Evolutionary conservation across 495 filamentous ascomycete species (phyloP).

Genomic region (Acidiella bohemica): DNA sequence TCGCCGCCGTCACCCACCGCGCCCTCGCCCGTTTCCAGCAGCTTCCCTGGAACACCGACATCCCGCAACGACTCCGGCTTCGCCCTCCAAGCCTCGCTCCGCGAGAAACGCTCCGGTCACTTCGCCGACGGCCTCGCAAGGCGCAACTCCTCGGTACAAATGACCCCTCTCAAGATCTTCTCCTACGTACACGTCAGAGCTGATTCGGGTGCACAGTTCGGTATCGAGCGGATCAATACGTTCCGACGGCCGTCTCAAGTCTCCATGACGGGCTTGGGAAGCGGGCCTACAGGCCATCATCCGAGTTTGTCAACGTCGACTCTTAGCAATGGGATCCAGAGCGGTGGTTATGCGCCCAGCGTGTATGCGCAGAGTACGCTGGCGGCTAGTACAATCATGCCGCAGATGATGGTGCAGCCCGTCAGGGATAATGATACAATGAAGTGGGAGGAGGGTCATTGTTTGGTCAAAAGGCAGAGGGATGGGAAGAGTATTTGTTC

Average conservation of each 20-base stretch:
- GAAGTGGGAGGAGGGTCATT: conserved; percentile 90
- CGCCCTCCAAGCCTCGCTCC: conserved; percentile 65
- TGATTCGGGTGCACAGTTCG: conserved; percentile 40
- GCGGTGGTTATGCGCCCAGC: conserved; percentile 81
- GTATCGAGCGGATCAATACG: conserved; percentile 54
- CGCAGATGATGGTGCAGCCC: conserved; percentile 71
- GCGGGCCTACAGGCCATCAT: too few relatives aligned
- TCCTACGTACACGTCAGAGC: conserved; percentile 12
- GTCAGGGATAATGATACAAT: conserved; percentile 75
- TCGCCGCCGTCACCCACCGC: conserved; percentile 70
- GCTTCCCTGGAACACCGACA: conserved; percentile 61
- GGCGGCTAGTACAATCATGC: conserved; percentile 97
- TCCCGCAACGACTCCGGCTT: conserved; percentile 87
- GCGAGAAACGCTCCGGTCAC: conserved; percentile 90
- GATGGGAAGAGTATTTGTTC: conserved; percentile 62
- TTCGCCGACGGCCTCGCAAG: conserved; percentile 65
- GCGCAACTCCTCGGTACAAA: conserved; percentile 60
- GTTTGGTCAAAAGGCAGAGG: conserved; percentile 56
- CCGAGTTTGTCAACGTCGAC: conserved; percentile 73
- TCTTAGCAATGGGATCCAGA: conserved; percentile 52
- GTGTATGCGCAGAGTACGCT: conserved; percentile 92
- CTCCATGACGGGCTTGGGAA: conserved; percentile 54
- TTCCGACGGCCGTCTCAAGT: conserved; percentile 71
- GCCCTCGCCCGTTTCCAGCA: conserved; percentile 60
- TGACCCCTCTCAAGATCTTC: conserved; percentile 6